A percentile compares a stretch with the other conserved stretches of the same genome.
Conservation (phyloP, 2,329 filamentous ascomycete species). For the Blastomyces silverae region DNA sequence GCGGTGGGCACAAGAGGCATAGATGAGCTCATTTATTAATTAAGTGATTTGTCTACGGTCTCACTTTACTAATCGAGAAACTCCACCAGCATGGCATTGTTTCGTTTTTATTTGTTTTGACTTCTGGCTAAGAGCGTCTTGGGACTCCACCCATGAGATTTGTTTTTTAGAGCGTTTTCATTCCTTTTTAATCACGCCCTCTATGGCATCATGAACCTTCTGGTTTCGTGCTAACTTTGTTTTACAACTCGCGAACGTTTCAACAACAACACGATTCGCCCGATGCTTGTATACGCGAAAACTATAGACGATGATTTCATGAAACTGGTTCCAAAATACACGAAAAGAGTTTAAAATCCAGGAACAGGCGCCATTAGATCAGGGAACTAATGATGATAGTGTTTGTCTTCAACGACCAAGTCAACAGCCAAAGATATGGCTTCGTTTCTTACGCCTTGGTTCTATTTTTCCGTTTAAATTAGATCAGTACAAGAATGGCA, state of each 20-base stretch:
- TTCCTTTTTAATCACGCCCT: background rate
- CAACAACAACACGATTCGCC: slow-evolving; percentile 16
- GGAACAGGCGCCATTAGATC: slow-evolving; percentile 6
- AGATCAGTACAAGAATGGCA: slow-evolving; percentile 1
- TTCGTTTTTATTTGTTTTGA: background rate
- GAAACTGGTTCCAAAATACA: slow-evolving; percentile 9
- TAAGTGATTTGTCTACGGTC: background rate
- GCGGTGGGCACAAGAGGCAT: slow-evolving; percentile 62
- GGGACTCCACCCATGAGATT: background rate
- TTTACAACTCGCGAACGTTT: slow-evolving; percentile 14
- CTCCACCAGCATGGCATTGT: background rate
- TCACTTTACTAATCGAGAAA: background rate
- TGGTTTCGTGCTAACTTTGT: background rate
- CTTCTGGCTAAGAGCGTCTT: background rate
- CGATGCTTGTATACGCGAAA: slow-evolving; percentile 21
- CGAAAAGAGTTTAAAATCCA: background rate
- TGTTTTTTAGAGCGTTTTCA: background rate
- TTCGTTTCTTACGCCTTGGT: background rate
- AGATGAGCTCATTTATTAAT: slow-evolving; percentile 6
- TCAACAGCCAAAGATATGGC: slow-evolving; percentile 8
- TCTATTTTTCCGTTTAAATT: background rate
- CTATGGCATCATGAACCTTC: background rate
- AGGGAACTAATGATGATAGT: slow-evolving; percentile 4
- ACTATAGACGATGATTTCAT: slow-evolving; percentile 48
- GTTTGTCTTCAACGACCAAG: slow-evolving; percentile 24